phyloP scores from a whole-genome alignment of 495 filamentous ascomycete species.

The Thermothielavioides terrestris region DNA sequence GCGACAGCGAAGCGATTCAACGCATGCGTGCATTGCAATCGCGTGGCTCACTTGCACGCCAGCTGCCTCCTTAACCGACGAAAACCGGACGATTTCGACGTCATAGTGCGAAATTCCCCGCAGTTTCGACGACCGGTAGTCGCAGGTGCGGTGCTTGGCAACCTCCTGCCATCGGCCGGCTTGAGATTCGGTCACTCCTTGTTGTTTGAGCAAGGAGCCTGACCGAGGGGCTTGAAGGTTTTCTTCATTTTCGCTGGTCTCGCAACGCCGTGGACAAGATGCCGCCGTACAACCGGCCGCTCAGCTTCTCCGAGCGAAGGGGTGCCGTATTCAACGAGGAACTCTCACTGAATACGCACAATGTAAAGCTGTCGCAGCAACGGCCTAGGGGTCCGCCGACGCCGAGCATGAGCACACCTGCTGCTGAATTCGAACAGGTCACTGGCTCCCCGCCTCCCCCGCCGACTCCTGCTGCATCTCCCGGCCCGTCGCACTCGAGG shows the following conservation, averaged over 20 bases:
- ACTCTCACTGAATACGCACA: constrained; percentile 35
- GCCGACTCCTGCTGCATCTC: constrained; percentile 49
- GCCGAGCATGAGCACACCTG: constrained; percentile 49
- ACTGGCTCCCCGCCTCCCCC: constrained; percentile 48
- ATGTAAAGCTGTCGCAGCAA: constrained; percentile 40
- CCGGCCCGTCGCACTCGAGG: constrained; percentile 43
- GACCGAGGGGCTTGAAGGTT: neutral
- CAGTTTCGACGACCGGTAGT: neutral
- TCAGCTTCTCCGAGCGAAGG: constrained; percentile 39
- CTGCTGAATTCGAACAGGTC: constrained; percentile 46
- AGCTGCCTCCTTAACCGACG: neutral
- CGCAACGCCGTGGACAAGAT: constrained; percentile 16
- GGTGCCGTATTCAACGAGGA: constrained; percentile 38
- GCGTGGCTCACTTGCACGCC: neutral
- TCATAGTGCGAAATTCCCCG: neutral
- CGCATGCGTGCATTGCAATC: neutral
- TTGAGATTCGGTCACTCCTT: too few species aligned
- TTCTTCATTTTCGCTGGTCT: neutral
- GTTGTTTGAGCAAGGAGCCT: neutral
- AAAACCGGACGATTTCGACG: neutral
- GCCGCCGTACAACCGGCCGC: constrained; percentile 31
- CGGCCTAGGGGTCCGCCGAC: constrained; percentile 44
- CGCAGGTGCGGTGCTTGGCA: neutral
- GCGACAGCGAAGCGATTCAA: neutral
- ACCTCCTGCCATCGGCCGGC: neutral